Percentiles rank a stretch among this genome's conserved stretches.
Evolutionary conservation across 1,284 basidiomycete species (phyloP).

Genomic region (Peniophora sp.): DNA sequence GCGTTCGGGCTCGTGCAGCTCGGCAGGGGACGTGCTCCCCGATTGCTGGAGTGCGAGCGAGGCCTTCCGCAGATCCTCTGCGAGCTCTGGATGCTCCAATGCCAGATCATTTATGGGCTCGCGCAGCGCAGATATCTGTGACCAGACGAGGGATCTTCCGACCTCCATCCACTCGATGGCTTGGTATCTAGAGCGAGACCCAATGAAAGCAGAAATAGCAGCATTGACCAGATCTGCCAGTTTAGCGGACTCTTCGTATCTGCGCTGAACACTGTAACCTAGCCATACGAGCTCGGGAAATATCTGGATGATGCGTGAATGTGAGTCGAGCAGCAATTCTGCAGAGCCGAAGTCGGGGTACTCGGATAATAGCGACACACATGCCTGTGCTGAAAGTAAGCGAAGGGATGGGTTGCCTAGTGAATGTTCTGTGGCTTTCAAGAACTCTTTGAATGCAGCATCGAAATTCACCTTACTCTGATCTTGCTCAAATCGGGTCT

Average conservation of each 20-base stretch:
- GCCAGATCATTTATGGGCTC: neutral
- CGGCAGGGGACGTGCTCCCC: neutral
- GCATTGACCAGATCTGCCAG: neutral
- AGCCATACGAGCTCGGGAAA: neutral
- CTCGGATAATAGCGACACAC: neutral
- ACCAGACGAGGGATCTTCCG: neutral
- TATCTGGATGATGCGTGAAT: neutral
- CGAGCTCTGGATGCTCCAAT: neutral
- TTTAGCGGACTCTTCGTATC: neutral
- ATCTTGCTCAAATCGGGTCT: slow-evolving; percentile 14
- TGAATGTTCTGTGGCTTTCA: neutral
- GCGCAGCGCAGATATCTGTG: neutral
- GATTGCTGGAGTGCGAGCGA: neutral
- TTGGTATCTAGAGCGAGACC: neutral
- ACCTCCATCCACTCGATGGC: neutral
- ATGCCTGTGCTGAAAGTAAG: neutral
- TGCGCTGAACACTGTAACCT: neutral
- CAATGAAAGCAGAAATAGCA: neutral
- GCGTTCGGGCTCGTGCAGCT: neutral
- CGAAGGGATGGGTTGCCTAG: neutral
- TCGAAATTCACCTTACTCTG: neutral
- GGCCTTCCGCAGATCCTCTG: neutral
- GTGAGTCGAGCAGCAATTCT: neutral
- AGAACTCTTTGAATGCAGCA: neutral
- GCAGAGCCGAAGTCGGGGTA: neutral